Evolutionary conservation across 2,329 filamentous ascomycete genomes (phyloP).

Genomic region (Sporothrix luriei): DNA sequence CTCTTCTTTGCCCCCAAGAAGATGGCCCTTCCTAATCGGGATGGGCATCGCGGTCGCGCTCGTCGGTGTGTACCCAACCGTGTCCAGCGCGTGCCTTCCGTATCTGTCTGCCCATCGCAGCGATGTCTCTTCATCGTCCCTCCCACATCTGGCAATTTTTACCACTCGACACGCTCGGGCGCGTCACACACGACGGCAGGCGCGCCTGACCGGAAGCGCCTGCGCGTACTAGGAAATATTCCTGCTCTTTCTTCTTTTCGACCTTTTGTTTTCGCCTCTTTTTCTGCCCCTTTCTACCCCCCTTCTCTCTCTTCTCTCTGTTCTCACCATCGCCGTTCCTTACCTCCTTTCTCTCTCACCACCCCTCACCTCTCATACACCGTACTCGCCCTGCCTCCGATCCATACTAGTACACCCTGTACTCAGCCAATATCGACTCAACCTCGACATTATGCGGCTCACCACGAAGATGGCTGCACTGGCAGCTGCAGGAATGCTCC

Average conservation of each 20-base stretch:
- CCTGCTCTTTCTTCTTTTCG: no score
- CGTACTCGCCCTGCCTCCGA: background rate
- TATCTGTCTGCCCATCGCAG: background rate
- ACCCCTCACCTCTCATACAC: background rate
- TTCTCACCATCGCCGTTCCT: background rate
- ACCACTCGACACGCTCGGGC: background rate
- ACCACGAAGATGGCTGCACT: constrained; percentile 3
- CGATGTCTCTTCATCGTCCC: background rate
- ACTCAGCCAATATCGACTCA: background rate
- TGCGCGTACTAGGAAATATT: background rate
- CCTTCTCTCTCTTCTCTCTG: background rate
- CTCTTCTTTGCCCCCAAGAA: no score
- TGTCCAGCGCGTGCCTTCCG: constrained; percentile 22
- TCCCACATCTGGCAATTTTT: constrained; percentile 13
- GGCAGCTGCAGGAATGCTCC: background rate
- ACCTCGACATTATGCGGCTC: constrained; percentile 20
- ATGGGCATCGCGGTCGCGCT: background rate
- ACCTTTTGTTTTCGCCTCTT: background rate
- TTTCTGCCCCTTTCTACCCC: background rate
- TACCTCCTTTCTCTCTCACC: background rate
- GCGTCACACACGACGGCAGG: background rate
- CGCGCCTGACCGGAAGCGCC: background rate
- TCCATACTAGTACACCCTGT: background rate
- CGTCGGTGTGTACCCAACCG: background rate
- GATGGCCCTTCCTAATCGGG: constrained; percentile 24